Base-by-base conservation (phyloP, 148 eudicot genomes). In the Fagopyrum homotropicum region DNA sequence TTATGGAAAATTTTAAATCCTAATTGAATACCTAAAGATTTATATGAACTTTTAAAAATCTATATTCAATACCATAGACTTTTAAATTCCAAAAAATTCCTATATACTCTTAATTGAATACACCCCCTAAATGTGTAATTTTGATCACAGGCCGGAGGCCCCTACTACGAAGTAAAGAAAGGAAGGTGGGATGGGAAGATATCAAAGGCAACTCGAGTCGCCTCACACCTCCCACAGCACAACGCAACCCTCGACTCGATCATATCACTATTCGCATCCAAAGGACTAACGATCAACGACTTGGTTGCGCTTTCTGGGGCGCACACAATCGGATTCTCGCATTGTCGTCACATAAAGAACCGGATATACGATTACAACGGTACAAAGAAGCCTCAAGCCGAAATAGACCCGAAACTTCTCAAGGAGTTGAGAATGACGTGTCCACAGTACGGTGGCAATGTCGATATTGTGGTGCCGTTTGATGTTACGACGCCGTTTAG, bases 181-280 rank as follows among this genome's bases (percentile, higher is more conserved):
- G 98, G 98, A 2, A 83, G 94, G 47, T 93, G 98, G 98, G 98
- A 93, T 29, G 97, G 98, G 17, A 87, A 72, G 47, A 71, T 82
- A 69, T 91, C 98, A 6, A 80, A 74, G 81, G 97, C 95, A 10
- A 82, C 90, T 0, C 83, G 72, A 26, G 95, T 93, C 8, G 72
- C 26, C 14, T 14, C 77, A 14, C 89, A 89, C 30, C 78, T 94
- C 68, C 97, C 97, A 0, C 86, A 55, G 2, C 59, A 90, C 69
- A 94, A 94, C 73, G 81, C 97, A 50, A 88, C 93, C 26, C 22
- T 94, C 3, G 85, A 86, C 46, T 85, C 89, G 9, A 85, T 90
- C 12, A 17, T 94, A 15, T 79, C 79, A 52, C 88, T 94, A 30
- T 94, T 91, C 50, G 59, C 47, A 17, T 91, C 97, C n/a, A 94